Conservation (phyloP, 192 early-diverging fungal genomes). For the Rhizophagus sp. region DNA sequence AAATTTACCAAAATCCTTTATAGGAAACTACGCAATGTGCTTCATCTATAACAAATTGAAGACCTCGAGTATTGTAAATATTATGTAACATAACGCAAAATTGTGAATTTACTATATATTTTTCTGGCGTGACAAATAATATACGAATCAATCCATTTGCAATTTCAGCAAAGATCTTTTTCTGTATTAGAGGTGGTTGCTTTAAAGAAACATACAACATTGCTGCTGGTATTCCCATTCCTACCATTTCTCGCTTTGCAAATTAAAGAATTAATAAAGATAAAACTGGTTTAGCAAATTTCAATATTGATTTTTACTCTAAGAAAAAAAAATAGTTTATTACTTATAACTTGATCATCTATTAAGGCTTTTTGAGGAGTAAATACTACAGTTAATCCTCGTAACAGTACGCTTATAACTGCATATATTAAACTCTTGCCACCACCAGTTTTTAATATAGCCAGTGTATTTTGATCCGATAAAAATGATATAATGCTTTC, state of each 20-base stretch:
- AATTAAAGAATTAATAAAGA: not conserved
- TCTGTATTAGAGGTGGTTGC: not conserved
- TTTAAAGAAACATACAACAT: not conserved
- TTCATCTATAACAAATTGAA: conserved; percentile 8
- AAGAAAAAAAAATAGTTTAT: not conserved
- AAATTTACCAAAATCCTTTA: not conserved
- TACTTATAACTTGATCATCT: not conserved
- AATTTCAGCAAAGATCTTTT: not conserved
- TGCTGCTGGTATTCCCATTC: conserved; percentile 7
- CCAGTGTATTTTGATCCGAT: too few species aligned
- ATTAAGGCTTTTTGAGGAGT: too few species aligned
- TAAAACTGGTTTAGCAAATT: too few species aligned
- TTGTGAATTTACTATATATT: conserved; percentile 3
- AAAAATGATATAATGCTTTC: too few species aligned
- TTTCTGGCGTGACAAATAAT: not conserved
- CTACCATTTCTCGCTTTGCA: not conserved
- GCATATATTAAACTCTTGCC: too few species aligned
- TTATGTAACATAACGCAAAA: not conserved
- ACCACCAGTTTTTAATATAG: too few species aligned
- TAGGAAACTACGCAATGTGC: conserved; percentile 7
- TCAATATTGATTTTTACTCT: not conserved
- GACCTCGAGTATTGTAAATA: not conserved
- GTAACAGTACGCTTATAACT: not conserved
- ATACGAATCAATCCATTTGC: not conserved
- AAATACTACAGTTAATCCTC: too few species aligned